Conservation (phyloP, 148 eudicot species). For the Fagopyrum tataricum region DNA sequence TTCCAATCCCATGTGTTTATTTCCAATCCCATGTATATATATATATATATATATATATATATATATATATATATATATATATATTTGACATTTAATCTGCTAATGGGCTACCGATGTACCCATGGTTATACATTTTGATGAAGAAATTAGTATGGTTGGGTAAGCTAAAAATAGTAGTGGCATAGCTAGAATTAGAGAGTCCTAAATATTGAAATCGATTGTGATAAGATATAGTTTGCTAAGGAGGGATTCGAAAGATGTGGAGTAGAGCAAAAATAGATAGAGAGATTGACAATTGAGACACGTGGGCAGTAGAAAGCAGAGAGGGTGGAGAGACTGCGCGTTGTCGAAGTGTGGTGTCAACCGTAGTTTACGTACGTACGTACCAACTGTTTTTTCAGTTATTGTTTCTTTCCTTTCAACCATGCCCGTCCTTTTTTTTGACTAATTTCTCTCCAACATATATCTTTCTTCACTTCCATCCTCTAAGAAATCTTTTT, state of each 20-base stretch:
- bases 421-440: conserved; percentile 3
- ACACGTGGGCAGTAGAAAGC: not conserved
- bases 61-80: too few species aligned
- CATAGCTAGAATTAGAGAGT: not conserved
- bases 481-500: conserved; percentile 4
- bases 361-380: conserved; percentile 1
- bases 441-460: not conserved
- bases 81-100: too few species aligned
- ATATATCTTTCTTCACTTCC: not conserved
- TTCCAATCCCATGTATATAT: too few species aligned
- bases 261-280: not conserved
- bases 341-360: not conserved
- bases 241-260: conserved; percentile 3
- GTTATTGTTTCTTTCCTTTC: not conserved
- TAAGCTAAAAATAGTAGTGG: not conserved
- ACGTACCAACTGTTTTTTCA: conserved; percentile 5
- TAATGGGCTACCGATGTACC: too few species aligned
- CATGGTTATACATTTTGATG: too few species aligned
- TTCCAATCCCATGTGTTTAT: too few species aligned
- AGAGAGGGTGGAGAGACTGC: too few species aligned
- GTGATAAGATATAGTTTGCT: not conserved
- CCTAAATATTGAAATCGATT: not conserved
- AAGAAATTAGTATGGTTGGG: not conserved
- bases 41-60: too few species aligned
- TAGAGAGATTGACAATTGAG: not conserved